These are phyloP conservation scores for Pichia pseudocactophila DNA, from an alignment of 805 yeast genomes.

Conservation along the genomic window DNA sequence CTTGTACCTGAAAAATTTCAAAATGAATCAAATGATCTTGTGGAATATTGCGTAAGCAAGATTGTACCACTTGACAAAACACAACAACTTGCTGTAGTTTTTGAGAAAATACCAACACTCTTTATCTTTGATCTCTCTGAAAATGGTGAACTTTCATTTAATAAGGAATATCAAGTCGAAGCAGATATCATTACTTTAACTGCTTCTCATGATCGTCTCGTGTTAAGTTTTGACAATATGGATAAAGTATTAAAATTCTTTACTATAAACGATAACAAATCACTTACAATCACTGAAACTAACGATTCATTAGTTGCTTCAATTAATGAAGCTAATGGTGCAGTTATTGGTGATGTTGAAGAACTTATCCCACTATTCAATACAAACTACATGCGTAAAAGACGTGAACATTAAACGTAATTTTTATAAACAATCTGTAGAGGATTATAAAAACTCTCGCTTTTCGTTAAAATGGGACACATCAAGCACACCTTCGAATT, in stretches of 20 bases:
- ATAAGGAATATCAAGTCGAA: constrained; percentile 21
- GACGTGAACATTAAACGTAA: constrained; percentile 48
- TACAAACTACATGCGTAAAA: constrained; percentile 45
- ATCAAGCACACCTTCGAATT: constrained; percentile 24
- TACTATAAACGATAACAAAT: constrained; percentile 18
- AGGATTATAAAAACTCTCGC: constrained; percentile 18
- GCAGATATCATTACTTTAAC: constrained; percentile 23
- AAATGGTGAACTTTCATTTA: constrained; percentile 25
- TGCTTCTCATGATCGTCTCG: constrained; percentile 17
- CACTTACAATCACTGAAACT: constrained; percentile 16
- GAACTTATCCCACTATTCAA: constrained; percentile 45
- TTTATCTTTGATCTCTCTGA: constrained; percentile 29
- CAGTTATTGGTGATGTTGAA: constrained; percentile 23
- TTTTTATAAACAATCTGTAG: not conserved
- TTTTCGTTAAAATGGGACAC: constrained; percentile 15
- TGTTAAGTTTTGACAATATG: constrained; percentile 20
- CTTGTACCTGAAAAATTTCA: constrained; percentile 57
- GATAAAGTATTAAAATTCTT: constrained; percentile 19
- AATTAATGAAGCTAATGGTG: constrained; percentile 15
- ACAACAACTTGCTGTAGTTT: constrained; percentile 32
- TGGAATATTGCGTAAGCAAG: constrained; percentile 43
- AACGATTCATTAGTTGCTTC: constrained; percentile 23
- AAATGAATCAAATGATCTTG: constrained; percentile 36
- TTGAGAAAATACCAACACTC: constrained; percentile 40
- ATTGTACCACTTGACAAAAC: constrained; percentile 24